Conservation (phyloP, 2,329 filamentous ascomycete genomes). For the Claviceps citrina region DNA sequence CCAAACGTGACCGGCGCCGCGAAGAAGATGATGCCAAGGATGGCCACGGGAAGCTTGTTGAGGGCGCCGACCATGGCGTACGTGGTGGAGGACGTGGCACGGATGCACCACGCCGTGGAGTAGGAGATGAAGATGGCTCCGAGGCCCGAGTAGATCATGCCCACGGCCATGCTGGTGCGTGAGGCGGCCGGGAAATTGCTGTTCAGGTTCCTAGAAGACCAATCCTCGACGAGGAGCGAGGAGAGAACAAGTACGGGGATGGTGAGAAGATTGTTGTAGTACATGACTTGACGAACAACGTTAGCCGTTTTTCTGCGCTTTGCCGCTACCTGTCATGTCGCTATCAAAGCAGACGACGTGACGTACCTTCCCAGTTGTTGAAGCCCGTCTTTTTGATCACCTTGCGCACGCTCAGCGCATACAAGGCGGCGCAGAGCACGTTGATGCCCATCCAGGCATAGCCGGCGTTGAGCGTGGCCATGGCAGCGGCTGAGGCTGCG, state of each 20-base stretch:
- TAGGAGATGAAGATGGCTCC: constrained; percentile 96
- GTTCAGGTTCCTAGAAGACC: constrained; percentile 69
- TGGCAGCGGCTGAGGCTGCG: constrained; percentile 45
- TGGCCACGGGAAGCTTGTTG: constrained; percentile 92
- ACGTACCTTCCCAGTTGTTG: constrained; percentile 93
- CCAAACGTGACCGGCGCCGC: constrained; percentile 83
- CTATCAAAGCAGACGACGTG: constrained; percentile 20
- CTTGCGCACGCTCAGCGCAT: constrained; percentile 87
- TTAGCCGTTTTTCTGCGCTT: not conserved
- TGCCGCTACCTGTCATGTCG: no score
- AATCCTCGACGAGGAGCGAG: constrained; percentile 78
- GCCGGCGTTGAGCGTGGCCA: constrained; percentile 83
- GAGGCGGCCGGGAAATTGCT: constrained; percentile 74
- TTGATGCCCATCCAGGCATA: constrained; percentile 98
- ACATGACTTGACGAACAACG: constrained; percentile 70
- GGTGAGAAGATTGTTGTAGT: constrained; percentile 97
- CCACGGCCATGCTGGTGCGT: constrained; percentile 64
- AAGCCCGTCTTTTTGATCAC: constrained; percentile 99
- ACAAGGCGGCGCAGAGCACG: constrained; percentile 84
- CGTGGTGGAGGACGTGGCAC: constrained; percentile 89
- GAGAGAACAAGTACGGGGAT: constrained; percentile 77
- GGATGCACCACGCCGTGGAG: constrained; percentile 96
- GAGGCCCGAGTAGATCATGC: constrained; percentile 88
- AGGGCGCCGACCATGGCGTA: constrained; percentile 97
- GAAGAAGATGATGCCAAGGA: constrained; percentile 90